A percentile compares a stretch with the other conserved stretches of the same genome.
These are phyloP conservation scores for Ziziphus jujuba DNA, from an alignment of 306 rosid species.

Conservation along the genomic window DNA sequence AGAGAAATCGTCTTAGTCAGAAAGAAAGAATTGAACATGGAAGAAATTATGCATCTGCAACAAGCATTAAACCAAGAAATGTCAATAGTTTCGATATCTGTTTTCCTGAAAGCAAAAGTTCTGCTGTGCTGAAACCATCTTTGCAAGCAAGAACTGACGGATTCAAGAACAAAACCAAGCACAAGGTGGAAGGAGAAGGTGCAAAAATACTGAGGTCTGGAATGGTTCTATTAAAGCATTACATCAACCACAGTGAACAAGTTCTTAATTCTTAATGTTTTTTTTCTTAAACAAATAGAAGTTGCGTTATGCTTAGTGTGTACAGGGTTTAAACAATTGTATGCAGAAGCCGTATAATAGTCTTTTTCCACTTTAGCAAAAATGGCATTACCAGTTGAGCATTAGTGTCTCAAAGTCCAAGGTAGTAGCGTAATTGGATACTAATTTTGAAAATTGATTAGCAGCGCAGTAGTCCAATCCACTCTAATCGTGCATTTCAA, in stretches of 20 bases:
- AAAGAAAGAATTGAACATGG: too few species aligned
- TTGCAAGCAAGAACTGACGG: constrained; percentile 7
- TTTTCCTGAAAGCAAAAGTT: constrained; percentile 8
- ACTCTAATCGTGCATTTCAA: too few species aligned
- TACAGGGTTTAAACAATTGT: background rate
- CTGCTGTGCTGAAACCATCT: background rate
- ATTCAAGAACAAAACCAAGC: constrained; percentile 12
- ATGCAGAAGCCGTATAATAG: background rate
- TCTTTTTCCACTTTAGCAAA: background rate
- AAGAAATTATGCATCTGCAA: too few species aligned
- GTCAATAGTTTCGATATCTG: constrained; percentile 49
- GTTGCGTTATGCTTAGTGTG: background rate
- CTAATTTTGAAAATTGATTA: too few species aligned
- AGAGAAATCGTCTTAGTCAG: too few species aligned
- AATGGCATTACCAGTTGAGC: background rate
- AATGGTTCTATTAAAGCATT: constrained; percentile 60
- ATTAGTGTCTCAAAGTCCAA: background rate
- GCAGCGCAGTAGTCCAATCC: too few species aligned
- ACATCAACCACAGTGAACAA: constrained; percentile 42
- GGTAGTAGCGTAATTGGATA: background rate
- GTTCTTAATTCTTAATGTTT: constrained; percentile 9
- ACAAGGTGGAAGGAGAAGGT: background rate
- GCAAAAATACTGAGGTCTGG: constrained; percentile 48
- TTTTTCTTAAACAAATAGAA: too few species aligned
- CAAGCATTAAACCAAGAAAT: background rate